Percentiles rank a stretch among this genome's conserved stretches.
Conservation (phyloP, 306 rosid species). For the Cicer bijugum region DNA sequence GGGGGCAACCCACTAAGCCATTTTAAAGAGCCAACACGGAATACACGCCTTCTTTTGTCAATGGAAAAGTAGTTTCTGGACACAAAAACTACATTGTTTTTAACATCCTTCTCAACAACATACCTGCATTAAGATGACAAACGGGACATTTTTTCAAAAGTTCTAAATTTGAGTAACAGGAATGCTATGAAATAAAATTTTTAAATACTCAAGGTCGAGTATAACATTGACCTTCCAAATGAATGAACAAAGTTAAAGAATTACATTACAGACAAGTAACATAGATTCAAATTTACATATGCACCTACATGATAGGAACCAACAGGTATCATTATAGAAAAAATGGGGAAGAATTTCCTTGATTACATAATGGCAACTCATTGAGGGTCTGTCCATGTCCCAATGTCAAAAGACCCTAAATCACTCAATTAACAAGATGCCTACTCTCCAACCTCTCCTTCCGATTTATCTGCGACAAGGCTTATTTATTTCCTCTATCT, state of each 20-base stretch:
- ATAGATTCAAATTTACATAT: slow-evolving; percentile 7
- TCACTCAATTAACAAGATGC: slow-evolving; percentile 1
- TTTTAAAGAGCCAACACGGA: slow-evolving; percentile 84
- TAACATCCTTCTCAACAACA: slow-evolving; percentile 88
- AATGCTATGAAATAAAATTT: slow-evolving; percentile 15
- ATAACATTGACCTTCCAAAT: slow-evolving; percentile 5
- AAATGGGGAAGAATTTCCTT: background rate
- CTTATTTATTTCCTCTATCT: background rate
- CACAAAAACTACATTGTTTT: slow-evolving; percentile 84
- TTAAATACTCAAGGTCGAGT: slow-evolving; percentile 21
- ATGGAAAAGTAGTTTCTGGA: slow-evolving; percentile 89
- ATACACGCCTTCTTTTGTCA: slow-evolving; percentile 86
- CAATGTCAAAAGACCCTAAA: background rate
- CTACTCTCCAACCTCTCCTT: background rate
- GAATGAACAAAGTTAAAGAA: slow-evolving; percentile 3
- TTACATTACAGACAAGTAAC: background rate
- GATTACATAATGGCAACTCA: background rate
- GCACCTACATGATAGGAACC: background rate
- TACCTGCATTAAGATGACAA: slow-evolving; percentile 62
- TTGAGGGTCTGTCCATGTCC: background rate
- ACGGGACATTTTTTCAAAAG: background rate
- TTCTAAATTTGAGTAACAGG: background rate
- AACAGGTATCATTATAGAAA: background rate
- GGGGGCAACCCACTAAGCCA: slow-evolving; percentile 76
- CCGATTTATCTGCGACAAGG: background rate